These are phyloP conservation scores for Mesotaenium endlicherianum DNA, from an alignment of 139 green algal species.

Conservation along the genomic window DNA sequence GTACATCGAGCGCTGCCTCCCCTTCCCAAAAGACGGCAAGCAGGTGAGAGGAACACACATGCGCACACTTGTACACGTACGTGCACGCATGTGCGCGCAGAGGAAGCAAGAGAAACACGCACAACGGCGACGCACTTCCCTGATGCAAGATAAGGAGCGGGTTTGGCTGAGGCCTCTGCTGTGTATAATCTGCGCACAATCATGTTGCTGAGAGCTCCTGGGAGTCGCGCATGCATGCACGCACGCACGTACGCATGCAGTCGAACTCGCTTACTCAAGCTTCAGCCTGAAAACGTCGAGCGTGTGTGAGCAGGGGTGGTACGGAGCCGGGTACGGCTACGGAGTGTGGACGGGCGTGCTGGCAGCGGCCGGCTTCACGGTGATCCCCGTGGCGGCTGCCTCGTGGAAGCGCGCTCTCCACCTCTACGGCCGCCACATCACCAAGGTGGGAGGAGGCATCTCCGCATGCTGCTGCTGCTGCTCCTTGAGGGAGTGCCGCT, in stretches of 20 bases:
- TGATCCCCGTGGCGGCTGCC: constrained; percentile 22
- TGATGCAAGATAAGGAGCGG: too few species aligned
- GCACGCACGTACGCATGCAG: too few species aligned
- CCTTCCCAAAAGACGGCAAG: constrained; percentile 37
- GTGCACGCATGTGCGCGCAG: too few species aligned
- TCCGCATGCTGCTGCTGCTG: neutral
- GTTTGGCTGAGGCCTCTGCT: too few species aligned
- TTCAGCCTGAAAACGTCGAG: constrained; percentile 1
- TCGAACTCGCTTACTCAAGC: too few species aligned
- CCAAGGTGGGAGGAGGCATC: constrained; percentile 32
- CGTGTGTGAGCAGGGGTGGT: constrained; percentile 47
- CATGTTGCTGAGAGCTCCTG: too few species aligned
- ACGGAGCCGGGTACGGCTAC: constrained; percentile 42
- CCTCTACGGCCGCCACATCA: constrained; percentile 1
- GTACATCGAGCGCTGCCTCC: constrained; percentile 25
- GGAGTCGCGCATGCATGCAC: too few species aligned
- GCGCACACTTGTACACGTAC: too few species aligned
- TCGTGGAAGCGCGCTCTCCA: constrained; percentile 36
- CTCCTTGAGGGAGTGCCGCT: neutral
- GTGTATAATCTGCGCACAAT: too few species aligned
- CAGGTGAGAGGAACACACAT: constrained; percentile 31
- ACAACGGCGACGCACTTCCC: too few species aligned
- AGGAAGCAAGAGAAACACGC: too few species aligned
- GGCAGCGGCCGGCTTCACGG: constrained; percentile 4
- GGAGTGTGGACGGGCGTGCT: constrained; percentile 51